Percentiles rank a stretch among this genome's conserved stretches.
phyloP scores from a whole-genome alignment of 2,329 filamentous ascomycete genomes.

The Colletotrichum aenigma region DNA sequence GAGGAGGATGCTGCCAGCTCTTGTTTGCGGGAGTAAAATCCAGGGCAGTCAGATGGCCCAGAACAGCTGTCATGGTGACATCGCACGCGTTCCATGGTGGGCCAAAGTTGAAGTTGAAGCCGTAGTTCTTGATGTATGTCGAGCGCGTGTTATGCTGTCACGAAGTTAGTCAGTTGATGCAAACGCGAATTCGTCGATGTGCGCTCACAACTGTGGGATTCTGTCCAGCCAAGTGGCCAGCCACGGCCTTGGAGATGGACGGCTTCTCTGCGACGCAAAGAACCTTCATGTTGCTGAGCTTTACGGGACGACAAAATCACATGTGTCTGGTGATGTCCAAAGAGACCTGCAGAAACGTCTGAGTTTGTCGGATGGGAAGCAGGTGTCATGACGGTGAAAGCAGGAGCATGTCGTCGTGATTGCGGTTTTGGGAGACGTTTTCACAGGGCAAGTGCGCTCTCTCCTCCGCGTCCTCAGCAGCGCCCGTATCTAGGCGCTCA shows the following conservation, averaged over 20 bases:
- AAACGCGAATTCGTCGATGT: background rate
- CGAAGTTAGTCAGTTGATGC: slow-evolving; percentile 23
- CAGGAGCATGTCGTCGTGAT: background rate
- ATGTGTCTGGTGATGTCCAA: background rate
- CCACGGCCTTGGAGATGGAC: slow-evolving; percentile 94
- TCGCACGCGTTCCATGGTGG: slow-evolving; percentile 78
- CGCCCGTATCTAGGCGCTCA: background rate
- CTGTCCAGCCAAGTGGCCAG: slow-evolving; percentile 85
- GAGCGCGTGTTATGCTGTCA: slow-evolving; percentile 70
- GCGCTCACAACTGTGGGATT: slow-evolving; percentile 68
- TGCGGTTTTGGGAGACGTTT: background rate
- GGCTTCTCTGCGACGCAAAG: slow-evolving; percentile 72
- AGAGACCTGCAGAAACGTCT: background rate
- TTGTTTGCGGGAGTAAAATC: slow-evolving; percentile 79
- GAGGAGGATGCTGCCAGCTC: slow-evolving; percentile 82
- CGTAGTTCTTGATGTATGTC: slow-evolving; percentile 91
- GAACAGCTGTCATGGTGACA: slow-evolving; percentile 93
- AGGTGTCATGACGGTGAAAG: background rate
- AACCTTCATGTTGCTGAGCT: slow-evolving; percentile 50
- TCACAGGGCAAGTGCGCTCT: background rate
- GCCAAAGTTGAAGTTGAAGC: slow-evolving; percentile 88
- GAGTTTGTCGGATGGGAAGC: background rate
- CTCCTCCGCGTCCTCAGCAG: background rate
- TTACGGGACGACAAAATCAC: background rate
- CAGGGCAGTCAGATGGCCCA: slow-evolving; percentile 82